Evolutionary conservation across 2,329 filamentous ascomycete species (phyloP), one percentile per base, ranked within the genome.

Genomic region (Coleophoma eucalyptorum): DNA sequence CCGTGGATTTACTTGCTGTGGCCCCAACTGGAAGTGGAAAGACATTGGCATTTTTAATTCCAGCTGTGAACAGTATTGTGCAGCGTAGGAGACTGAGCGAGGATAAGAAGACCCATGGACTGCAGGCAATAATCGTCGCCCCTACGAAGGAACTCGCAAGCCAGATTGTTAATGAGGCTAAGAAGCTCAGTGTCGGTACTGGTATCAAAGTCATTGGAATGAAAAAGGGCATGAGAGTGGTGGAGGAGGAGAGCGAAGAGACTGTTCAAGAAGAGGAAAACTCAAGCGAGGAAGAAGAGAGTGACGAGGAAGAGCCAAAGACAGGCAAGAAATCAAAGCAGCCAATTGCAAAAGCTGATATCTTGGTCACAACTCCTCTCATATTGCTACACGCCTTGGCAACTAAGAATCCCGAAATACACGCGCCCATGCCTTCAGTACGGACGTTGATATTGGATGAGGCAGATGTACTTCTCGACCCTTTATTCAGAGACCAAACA

Each of bases 1-100:
- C 58, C 43, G 74, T 93, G 4, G 86, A 99, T 72, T 82, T 99
- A 37, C 70, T 99, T 55, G 89, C 90, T 0, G 84, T 97, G 41
- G 94, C 94, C 3, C 94, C 94, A 1, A 99, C 94, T 0, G 94
- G 94, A 20, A 97, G 93, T 67, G 94, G 94, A 42, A 99, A 99
- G 75, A 99, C 94, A 0, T 75, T 99, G 56, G 90, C 91, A 16
- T 99, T 97, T 63, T 70, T 97, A 61, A 88, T 99, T 40, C 92
- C 93, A 0, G 79, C 91, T 3, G 84, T 99, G 60, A 87, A 96
- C 64, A 79, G 81, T 43, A 84, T 96, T 40, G 74, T 89, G 58
- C 75, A 78, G 54, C 71, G 79, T 48, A 75, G 37, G 70, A 76
- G 58, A 67, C 64, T 34, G 47, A 59, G 43, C 44, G 58, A 46